A percentile compares a stretch with the other conserved stretches of the same genome.
phyloP scores from a whole-genome alignment of 257 asterid genomes.

The Lithospermum erythrorhizon region DNA sequence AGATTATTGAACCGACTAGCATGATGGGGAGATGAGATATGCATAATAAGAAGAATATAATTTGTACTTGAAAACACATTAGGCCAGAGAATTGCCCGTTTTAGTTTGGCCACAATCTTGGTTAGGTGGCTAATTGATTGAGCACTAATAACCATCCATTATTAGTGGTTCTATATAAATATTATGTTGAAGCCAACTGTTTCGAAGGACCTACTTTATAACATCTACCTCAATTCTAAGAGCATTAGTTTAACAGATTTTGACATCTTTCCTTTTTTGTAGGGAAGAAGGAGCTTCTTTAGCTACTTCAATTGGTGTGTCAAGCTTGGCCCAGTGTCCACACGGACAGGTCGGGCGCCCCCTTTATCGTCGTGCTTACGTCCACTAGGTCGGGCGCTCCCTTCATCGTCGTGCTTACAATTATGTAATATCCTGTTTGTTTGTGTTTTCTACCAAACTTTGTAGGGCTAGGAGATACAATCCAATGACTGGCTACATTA shows the following conservation, averaged over 20 bases:
- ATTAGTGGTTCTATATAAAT: neutral
- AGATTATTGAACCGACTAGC: conserved; percentile 9
- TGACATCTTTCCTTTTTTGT: conserved; percentile 11
- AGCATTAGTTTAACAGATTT: neutral
- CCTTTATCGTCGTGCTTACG: neutral
- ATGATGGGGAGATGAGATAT: conserved; percentile 13
- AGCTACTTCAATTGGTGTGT: conserved; percentile 82
- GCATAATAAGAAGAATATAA: neutral
- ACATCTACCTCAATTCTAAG: neutral
- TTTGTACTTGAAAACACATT: conserved; percentile 10
- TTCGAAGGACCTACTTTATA: neutral
- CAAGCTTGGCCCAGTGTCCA: no score
- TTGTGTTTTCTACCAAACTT: neutral
- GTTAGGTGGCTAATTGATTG: conserved; percentile 10
- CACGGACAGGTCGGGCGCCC: no score
- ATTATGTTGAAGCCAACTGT: neutral
- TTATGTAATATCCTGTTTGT: neutral
- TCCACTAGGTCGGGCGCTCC: no score
- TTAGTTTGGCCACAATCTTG: conserved; percentile 19
- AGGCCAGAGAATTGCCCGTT: neutral
- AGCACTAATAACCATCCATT: conserved; percentile 1
- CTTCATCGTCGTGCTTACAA: neutral
- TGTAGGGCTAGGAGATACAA: neutral
- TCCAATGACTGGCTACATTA: neutral
- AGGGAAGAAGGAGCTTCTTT: conserved; percentile 77